Conservation (phyloP, 139 green algal genomes). For the Tetratostichococcus sp. region DNA sequence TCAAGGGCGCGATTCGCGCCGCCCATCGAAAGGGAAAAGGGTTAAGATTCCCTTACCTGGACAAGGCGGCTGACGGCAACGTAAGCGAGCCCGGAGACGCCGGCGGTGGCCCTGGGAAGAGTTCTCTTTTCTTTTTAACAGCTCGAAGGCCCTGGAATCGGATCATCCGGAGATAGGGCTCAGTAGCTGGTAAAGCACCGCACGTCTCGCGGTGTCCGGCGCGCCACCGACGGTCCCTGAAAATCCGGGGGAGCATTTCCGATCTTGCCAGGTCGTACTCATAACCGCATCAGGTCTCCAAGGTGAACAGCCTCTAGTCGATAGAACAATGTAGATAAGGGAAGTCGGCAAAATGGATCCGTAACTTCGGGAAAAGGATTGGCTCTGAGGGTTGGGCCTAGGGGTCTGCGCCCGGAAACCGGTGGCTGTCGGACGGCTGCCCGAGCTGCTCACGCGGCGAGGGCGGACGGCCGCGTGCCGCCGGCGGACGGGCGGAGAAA, state of each 20-base stretch:
- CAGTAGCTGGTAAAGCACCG: constrained; percentile 80
- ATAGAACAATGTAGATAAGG: constrained; percentile 96
- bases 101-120: constrained; percentile 80
- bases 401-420: constrained; percentile 62
- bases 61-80: constrained; percentile 80
- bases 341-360: constrained; percentile 95
- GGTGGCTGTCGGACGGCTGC: constrained; percentile 63
- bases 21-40: constrained; percentile 87
- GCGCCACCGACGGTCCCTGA: constrained; percentile 83
- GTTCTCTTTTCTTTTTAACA: constrained; percentile 97
- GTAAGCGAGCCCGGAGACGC: constrained; percentile 77
- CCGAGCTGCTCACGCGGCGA: constrained; percentile 49
- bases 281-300: constrained; percentile 96
- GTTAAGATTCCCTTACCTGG: constrained; percentile 93
- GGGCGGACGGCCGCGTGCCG: constrained; percentile 56
- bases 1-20: constrained; percentile 72
- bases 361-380: constrained; percentile 96
- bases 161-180: constrained; percentile 85
- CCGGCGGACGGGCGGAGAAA: constrained; percentile 58
- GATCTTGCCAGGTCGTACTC: constrained; percentile 82
- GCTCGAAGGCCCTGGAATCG: constrained; percentile 80
- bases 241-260: constrained; percentile 78
- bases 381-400: constrained; percentile 87
- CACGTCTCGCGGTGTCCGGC: constrained; percentile 80
- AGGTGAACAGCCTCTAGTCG: constrained; percentile 94